phyloP scores from a whole-genome alignment of 1,284 basidiomycete genomes.

The Porodaedalea pini region DNA sequence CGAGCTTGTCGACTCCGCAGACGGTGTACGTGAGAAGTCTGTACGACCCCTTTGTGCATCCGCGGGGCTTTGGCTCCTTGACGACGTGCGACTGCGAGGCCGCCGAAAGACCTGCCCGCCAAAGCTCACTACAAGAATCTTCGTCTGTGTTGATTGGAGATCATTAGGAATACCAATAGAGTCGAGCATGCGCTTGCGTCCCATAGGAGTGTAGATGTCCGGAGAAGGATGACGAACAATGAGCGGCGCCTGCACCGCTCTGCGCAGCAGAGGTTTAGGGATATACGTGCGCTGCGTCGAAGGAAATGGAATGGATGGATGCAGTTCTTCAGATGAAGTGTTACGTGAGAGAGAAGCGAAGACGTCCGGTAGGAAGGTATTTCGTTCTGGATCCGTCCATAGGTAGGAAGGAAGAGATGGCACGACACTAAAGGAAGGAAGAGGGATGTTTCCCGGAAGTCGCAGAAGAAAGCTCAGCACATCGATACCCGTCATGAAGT shows the following conservation, averaged over 20 bases:
- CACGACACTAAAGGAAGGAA: conserved; percentile 58
- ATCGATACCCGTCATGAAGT: conserved; percentile 62
- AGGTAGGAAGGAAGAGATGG: conserved; percentile 55
- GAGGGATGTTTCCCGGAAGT: conserved; percentile 70
- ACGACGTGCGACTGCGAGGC: conserved; percentile 43
- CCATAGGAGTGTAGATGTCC: conserved; percentile 47
- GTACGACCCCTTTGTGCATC: conserved; percentile 8
- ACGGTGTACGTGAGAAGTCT: conserved; percentile 1
- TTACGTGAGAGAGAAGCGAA: conserved; percentile 36
- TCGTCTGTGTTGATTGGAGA: conserved; percentile 47
- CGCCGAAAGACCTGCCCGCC: conserved; percentile 71
- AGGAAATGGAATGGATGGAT: conserved; percentile 40
- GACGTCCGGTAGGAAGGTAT: conserved; percentile 46
- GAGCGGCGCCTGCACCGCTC: conserved; percentile 54
- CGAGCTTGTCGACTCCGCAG: conserved; percentile 15
- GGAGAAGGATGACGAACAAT: conserved; percentile 53
- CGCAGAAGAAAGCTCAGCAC: conserved; percentile 67
- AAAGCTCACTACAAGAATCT: conserved; percentile 72
- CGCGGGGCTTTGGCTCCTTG: conserved; percentile 30
- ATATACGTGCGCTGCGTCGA: not conserved
- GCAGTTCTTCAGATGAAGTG: conserved; percentile 30
- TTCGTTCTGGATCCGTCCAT: conserved; percentile 54
- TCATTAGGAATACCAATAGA: conserved; percentile 56
- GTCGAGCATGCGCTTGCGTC: conserved; percentile 49
- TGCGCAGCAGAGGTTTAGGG: conserved; percentile 32